Evolutionary conservation across 2,329 filamentous ascomycete species (phyloP), one percentile per base, ranked within the genome.

Genomic region (Pestalotiopsis sp.): DNA sequence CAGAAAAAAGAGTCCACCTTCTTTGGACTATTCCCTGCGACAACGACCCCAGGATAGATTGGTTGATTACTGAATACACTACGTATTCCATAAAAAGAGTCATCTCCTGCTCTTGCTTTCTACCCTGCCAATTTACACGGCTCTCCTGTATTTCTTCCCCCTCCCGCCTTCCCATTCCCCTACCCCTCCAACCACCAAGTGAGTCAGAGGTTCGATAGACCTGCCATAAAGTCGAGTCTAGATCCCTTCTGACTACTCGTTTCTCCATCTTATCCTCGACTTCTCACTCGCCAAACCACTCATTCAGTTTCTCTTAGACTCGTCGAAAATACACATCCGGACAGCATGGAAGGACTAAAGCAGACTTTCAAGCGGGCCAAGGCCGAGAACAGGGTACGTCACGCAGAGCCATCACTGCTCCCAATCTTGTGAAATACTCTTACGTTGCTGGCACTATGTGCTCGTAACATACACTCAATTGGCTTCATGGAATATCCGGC

Each of bases 341-440:
- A 64, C 78, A 83, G 27, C 61, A 90, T 89, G 87, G 87, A 90
- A 72, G 82, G 77, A 70, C 84, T 90, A 73, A 88, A 85, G 78
- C 79, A 88, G 79, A 87, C 87, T n/a, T 90, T 90, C 75, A 80
- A 82, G 78, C 85, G 82, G 76, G 89, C 86, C 84, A 89, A 89
- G 82, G 85, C 85, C 71, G 82, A 89, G 81, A 84, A 83, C 69
- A 80, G 86, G 80, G 88, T 90, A 79, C 73, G 86, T 82, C 38
- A 25, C 62, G 57, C 45, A 23, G 45, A 52, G n/a, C n/a, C 17
- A 4, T n/a, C 20, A 20, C 25, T 5, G n/a, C 4, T 6, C 23
- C 25, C 57, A 17, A 59, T 59, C 4, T 23, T 27, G 11, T 13
- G 12, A 11, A 27, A 1, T 4, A 27, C 20, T 6, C 27, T n/a